Base-by-base conservation (phyloP, 202 grass and related monocot species). In the Panicum hallii region DNA sequence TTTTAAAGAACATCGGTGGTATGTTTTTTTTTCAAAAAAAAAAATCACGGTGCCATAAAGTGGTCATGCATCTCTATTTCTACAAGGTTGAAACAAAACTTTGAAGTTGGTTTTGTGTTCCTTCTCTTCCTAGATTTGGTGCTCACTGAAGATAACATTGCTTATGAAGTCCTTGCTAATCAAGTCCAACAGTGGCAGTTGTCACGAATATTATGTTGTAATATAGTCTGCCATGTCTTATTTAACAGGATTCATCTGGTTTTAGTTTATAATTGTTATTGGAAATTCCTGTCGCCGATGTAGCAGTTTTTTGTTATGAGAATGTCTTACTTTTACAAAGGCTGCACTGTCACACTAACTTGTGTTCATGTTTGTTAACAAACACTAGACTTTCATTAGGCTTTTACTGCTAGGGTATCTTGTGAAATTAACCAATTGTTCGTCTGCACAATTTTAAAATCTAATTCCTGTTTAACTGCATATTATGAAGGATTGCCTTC, bases 241-340 rank as follows among this genome's bases (percentile, higher is more conserved):
- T 42, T 67, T 44, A 55, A 38, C 52, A 71, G 45, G 7, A 38
- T 81, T 11, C 56, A 26, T 10, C 19, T 5, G 7, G 54, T 61
- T 89, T 63, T 54, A 32, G 26, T 64, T 77, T 74, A 82, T 77
- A 68, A 42, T 34, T 70, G 48, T 61, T 4, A 13, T 48, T 80
- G 34, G 5, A 54, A 69, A 13, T 19, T 47, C 17, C 28, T 43
- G 23, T 62, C 3, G 26, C 3, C 13, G 7, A 36, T 75, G 22
- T 40, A 47, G 22, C 32, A 48, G 47, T 49, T 90, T 76, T 76
- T 63, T 63, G 38, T 70, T 41, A 28, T 32, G 42, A 53, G 45
- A 52, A 77, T 46, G 9, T 63, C 15, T 81, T 45, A 19, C 45
- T 81, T 76, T 53, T 81, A 46, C 53, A 38, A 67, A 81, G 23